Evolutionary conservation across 2,329 filamentous ascomycete species (phyloP).

Genomic region (Venturia aucupariae): DNA sequence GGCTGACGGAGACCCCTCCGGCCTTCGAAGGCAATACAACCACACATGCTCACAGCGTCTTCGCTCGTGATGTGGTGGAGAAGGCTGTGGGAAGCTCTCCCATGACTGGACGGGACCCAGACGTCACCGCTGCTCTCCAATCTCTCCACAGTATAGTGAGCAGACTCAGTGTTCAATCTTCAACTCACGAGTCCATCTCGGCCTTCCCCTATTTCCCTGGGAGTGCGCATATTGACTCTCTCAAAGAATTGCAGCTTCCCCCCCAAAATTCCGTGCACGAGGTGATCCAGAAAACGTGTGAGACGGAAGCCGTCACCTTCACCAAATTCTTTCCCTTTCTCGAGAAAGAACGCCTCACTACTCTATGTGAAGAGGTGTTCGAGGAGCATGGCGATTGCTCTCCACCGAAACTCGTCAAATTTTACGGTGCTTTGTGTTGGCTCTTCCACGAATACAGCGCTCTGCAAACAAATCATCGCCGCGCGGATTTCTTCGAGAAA

Average conservation of each 20-base stretch:
- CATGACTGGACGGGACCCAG: conserved; percentile 21
- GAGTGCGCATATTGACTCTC: conserved; percentile 11
- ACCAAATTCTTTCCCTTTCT: conserved; percentile 19
- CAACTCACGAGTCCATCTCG: conserved; percentile 12
- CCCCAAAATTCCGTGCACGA: not conserved
- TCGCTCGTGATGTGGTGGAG: conserved; percentile 37
- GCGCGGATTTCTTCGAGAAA: conserved; percentile 21
- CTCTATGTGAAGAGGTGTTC: conserved; percentile 34
- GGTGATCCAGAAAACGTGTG: not conserved
- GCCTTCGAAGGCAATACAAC: conserved; percentile 43
- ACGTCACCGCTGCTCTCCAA: conserved; percentile 25
- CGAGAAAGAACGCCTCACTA: conserved; percentile 25
- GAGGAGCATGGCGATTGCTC: conserved; percentile 35
- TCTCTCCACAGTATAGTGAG: conserved; percentile 27
- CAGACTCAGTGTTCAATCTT: conserved; percentile 20
- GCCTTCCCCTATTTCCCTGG: conserved; percentile 19
- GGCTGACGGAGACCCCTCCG: conserved; percentile 18
- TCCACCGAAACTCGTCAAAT: conserved; percentile 30
- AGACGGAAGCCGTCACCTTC: conserved; percentile 3
- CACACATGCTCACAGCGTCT: conserved; percentile 38
- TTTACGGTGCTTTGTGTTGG: conserved; percentile 31
- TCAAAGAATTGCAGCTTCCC: not conserved
- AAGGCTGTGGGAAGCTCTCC: conserved; percentile 27
- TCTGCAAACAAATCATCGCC: conserved; percentile 10
- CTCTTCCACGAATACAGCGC: conserved; percentile 28